Evolutionary conservation across 1,284 basidiomycete species (phyloP).

Genomic region (Mycena sp.): DNA sequence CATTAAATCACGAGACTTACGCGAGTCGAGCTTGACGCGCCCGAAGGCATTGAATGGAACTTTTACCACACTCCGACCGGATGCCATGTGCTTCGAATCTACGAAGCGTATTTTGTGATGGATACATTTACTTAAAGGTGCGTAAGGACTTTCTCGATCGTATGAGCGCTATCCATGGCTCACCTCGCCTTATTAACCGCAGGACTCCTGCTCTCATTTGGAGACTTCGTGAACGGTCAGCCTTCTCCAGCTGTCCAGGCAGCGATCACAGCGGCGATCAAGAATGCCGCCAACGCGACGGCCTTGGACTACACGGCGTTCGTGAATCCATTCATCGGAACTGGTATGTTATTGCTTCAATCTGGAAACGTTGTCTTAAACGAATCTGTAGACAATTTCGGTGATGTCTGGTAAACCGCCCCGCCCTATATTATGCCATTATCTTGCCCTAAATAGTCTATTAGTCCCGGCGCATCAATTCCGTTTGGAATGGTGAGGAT

Average conservation of each 20-base stretch:
- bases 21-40: conserved; percentile 18
- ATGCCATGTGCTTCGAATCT: conserved; percentile 25
- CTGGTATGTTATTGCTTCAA: conserved; percentile 46
- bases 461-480: conserved; percentile 71
- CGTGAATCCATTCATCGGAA: conserved; percentile 77
- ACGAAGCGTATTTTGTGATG: conserved; percentile 14
- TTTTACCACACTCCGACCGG: background rate
- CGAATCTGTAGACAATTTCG: conserved; percentile 58
- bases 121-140: conserved; percentile 22
- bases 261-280: conserved; percentile 68
- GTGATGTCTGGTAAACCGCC: conserved; percentile 70
- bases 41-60: background rate
- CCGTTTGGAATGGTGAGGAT: conserved; percentile 53
- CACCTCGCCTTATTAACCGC: conserved; percentile 21
- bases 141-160: background rate
- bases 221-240: conserved; percentile 55
- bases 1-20: conserved; percentile 23
- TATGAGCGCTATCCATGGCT: conserved; percentile 16
- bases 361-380: background rate
- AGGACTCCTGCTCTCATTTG: conserved; percentile 25
- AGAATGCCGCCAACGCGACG: conserved; percentile 55
- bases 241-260: conserved; percentile 69
- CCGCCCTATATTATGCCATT: conserved; percentile 2
- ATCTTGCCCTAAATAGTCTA: conserved; percentile 8
- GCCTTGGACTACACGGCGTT: conserved; percentile 68